Base-by-base conservation (phyloP, 148 eudicot species). In the Arctostaphylos glauca region DNA sequence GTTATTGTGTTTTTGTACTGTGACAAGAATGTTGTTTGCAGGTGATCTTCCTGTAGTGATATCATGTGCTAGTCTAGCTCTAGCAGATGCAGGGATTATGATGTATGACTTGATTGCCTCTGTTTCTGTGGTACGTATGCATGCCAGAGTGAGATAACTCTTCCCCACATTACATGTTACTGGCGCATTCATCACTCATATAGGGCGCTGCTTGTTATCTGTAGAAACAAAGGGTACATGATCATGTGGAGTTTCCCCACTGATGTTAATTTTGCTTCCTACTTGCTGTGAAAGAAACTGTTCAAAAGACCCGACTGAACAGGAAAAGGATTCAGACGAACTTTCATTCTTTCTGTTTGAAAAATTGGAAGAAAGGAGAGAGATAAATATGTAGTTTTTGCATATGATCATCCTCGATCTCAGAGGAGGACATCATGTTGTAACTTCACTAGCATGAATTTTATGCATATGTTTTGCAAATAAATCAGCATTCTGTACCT, bases 51-150 rank as follows among this genome's bases (percentile, higher is more conserved):
- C 99, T 47, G 95, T 96, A 80, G 91, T 96, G 84, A 92, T 93
- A 88, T 92, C 99, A 62, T 94, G 98, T 87, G 98, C 99, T 50
- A 96, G 98, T 86, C 97, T 96, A 84, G 99, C 99, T 85, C 86
- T 96, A 74, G 98, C 97, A 56, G 98, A 96, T 93, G 98, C 99
- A 16, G 99, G 99, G 87, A 96, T 96, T 76, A 87, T 92, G 95
- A 84, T 96, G 91, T 94, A 94, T 90, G 99, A 96, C 87, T 87
- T 96, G 85, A 92, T 96, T 86, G 88, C 94, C 77, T 89, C 99
- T 53, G 98, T 94, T 76, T 96, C 99, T 76, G 91, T 94, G 98
- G 99, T 96, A 92, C 82, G 93, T 66, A 66, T 66, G 71, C 81
- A 47, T 82, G 59, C 73, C 23, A 56, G 10, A 19, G 1, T 64